Conservation (phyloP, 2,329 filamentous ascomycete species). For the Stemphylium lycopersici region DNA sequence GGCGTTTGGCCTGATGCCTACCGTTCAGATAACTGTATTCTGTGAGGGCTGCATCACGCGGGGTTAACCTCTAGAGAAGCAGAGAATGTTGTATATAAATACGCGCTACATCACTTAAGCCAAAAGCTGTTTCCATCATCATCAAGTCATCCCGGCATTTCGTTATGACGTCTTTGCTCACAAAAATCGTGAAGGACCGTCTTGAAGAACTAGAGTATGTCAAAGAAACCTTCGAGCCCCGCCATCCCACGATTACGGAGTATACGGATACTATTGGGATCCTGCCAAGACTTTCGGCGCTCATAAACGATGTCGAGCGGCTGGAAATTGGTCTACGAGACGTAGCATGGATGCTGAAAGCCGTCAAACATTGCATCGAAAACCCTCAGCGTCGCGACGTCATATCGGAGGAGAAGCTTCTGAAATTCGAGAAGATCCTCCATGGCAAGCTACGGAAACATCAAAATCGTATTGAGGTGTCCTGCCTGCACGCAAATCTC, state of each 20-base stretch:
- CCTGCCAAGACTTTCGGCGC: slow-evolving; percentile 39
- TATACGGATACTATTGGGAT: slow-evolving; percentile 27
- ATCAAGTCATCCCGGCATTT: slow-evolving; percentile 16
- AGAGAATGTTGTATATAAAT: no score
- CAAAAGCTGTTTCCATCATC: background rate
- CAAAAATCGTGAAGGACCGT: slow-evolving; percentile 49
- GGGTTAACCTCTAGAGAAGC: background rate
- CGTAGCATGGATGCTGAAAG: slow-evolving; percentile 40
- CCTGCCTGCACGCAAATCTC: slow-evolving; percentile 62
- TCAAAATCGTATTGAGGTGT: slow-evolving; percentile 62
- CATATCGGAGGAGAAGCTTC: slow-evolving; percentile 55
- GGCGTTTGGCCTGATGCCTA: background rate
- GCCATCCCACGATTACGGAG: slow-evolving; percentile 49
- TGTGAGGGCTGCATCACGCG: background rate
- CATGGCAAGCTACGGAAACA: slow-evolving; percentile 56
- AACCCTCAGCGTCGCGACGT: slow-evolving; percentile 62
- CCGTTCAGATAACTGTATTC: no score
- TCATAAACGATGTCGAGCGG: slow-evolving; percentile 48
- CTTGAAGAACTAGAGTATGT: slow-evolving; percentile 63
- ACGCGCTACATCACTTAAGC: background rate
- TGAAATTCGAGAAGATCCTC: slow-evolving; percentile 57
- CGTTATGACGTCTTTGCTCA: slow-evolving; percentile 26
- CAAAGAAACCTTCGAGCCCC: slow-evolving; percentile 56
- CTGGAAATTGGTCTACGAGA: slow-evolving; percentile 41
- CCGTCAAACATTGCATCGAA: slow-evolving; percentile 59